Conservation (phyloP, 768 basidiomycete genomes). For the Cubamyces lactineus region DNA sequence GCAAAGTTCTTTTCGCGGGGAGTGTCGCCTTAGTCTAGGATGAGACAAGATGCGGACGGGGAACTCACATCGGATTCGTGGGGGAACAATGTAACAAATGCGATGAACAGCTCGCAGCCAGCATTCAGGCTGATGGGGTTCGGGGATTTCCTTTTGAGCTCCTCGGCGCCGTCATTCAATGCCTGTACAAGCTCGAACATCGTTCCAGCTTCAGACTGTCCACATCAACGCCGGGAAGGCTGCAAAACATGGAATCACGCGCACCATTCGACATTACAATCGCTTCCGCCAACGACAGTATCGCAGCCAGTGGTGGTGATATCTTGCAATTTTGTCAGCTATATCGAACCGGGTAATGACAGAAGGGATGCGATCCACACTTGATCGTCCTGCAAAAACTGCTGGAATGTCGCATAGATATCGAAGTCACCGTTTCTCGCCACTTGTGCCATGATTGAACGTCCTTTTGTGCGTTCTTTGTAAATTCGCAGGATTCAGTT, state of each 20-base stretch:
- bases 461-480: not conserved
- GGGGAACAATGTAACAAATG: constrained; percentile 83
- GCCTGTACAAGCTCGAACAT: constrained; percentile 92
- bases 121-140: constrained; percentile 86
- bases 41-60: constrained; percentile 18
- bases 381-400: constrained; percentile 64
- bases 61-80: constrained; percentile 76
- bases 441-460: constrained; percentile 1
- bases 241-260: constrained; percentile 13
- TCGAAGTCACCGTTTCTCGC: constrained; percentile 40
- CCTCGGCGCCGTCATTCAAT: constrained; percentile 73
- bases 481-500: not conserved
- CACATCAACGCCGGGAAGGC: constrained; percentile 4
- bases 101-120: constrained; percentile 90
- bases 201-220: constrained; percentile 64
- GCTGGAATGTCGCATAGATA: constrained; percentile 56
- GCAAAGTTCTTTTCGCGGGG: constrained; percentile 66
- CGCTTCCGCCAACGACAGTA: constrained; percentile 80
- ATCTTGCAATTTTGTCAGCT: constrained; percentile 48
- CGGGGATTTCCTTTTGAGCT: constrained; percentile 60
- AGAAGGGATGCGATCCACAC: constrained; percentile 44
- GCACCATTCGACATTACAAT: constrained; percentile 79
- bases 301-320: constrained; percentile 85
- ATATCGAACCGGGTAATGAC: not conserved
- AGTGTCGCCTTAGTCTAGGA: constrained; percentile 8